These are phyloP conservation scores for Pythium myriotylum DNA, from an alignment of 352 stramenopile genomes.

Conservation along the genomic window DNA sequence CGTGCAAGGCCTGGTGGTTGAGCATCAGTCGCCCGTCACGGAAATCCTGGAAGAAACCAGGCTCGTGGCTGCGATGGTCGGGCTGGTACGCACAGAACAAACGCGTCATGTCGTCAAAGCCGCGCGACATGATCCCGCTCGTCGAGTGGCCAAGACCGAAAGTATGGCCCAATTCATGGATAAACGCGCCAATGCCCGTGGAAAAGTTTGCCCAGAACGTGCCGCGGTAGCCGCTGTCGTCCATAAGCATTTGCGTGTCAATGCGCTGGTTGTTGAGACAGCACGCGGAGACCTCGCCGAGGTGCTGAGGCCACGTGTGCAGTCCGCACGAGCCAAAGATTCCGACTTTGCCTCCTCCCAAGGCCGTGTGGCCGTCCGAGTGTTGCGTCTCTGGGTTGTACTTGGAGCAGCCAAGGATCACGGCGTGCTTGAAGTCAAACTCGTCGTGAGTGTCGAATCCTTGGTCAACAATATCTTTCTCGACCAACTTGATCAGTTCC, in stretches of 20 bases:
- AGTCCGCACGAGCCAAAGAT: constrained; percentile 74
- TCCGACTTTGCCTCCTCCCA: constrained; percentile 56
- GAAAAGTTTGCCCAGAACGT: constrained; percentile 71
- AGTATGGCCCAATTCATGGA: constrained; percentile 68
- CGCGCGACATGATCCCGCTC: constrained; percentile 66
- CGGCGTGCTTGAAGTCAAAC: constrained; percentile 59
- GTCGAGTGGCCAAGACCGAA: constrained; percentile 59
- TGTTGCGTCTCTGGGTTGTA: constrained; percentile 56
- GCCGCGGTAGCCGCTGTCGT: constrained; percentile 62
- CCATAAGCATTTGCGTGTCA: constrained; percentile 46
- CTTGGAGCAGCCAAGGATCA: constrained; percentile 70
- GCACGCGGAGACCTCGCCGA: constrained; percentile 50
- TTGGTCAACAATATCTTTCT: constrained; percentile 47
- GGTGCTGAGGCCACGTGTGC: constrained; percentile 56
- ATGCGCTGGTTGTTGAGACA: constrained; percentile 63
- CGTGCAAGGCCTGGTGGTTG: constrained; percentile 38
- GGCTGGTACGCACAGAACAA: constrained; percentile 47
- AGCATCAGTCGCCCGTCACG: constrained; percentile 32
- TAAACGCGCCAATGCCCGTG: constrained; percentile 62
- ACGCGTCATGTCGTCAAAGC: constrained; percentile 78
- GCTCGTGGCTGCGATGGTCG: constrained; percentile 19
- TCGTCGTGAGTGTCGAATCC: constrained; percentile 37
- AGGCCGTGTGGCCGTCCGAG: constrained; percentile 57
- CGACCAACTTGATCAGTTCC: constrained; percentile 55
- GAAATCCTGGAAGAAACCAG: constrained; percentile 29